Evolutionary conservation across 148 eudicot genomes (phyloP).

Genomic region (Diospyros lotus): DNA sequence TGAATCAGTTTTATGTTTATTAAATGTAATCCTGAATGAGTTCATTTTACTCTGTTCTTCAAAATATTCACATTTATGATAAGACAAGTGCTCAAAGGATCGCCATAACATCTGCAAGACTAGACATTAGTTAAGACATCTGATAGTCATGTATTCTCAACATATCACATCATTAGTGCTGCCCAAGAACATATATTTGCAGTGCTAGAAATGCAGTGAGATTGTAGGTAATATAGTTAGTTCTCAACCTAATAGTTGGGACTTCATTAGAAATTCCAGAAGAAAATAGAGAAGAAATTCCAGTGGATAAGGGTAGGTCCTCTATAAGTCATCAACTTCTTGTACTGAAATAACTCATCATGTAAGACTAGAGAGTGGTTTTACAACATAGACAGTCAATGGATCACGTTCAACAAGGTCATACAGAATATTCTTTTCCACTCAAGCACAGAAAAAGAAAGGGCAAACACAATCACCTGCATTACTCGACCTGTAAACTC

Average conservation of each 20-base stretch:
- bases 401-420: not conserved
- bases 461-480: slow-evolving; percentile 58
- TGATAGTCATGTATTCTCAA: not conserved
- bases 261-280: not conserved
- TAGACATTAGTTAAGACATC: not conserved
- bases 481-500: slow-evolving; percentile 99
- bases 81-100: not conserved
- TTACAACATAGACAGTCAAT: not conserved
- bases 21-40: not conserved
- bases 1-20: too few species aligned
- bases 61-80: not conserved
- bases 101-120: not conserved
- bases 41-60: not conserved
- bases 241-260: not conserved
- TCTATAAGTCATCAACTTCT: too few species aligned
- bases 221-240: not conserved
- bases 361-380: not conserved
- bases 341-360: too few species aligned
- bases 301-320: too few species aligned
- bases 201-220: not conserved
- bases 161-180: not conserved
- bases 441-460: slow-evolving; percentile 1
- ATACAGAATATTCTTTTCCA: not conserved
- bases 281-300: not conserved
- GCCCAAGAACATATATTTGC: not conserved